Conservation (phyloP, 2,329 filamentous ascomycete genomes). For the Fusarium falciforme region DNA sequence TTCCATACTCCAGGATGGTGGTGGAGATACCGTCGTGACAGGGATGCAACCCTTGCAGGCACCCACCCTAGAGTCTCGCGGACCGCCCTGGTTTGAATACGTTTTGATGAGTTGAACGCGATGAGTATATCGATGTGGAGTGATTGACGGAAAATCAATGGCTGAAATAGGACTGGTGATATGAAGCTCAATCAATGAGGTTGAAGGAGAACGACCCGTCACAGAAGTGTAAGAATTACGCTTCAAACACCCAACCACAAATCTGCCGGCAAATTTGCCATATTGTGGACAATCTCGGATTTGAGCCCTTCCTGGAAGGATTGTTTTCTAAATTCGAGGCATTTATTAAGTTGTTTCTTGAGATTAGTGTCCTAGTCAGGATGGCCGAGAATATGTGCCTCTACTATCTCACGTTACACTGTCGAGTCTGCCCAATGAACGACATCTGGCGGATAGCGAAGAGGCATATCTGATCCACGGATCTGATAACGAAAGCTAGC, state of each 20-base stretch:
- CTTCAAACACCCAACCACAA: no score
- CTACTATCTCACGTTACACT: not conserved
- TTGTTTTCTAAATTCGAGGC: not conserved
- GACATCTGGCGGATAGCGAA: not conserved
- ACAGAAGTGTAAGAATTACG: not conserved
- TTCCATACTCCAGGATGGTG: not conserved
- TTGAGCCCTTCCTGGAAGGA: not conserved
- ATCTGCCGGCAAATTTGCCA: no score
- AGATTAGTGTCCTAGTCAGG: not conserved
- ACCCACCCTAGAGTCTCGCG: not conserved
- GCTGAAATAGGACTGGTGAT: not conserved
- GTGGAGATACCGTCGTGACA: not conserved
- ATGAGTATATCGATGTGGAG: not conserved
- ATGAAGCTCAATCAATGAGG: not conserved
- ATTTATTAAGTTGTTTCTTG: not conserved
- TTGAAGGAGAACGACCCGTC: not conserved
- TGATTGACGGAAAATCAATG: not conserved
- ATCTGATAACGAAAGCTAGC: not conserved
- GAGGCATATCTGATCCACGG: not conserved
- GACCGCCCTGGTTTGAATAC: not conserved
- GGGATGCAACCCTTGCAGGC: not conserved
- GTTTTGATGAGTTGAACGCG: not conserved
- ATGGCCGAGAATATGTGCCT: not conserved
- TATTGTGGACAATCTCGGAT: no score
- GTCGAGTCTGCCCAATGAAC: not conserved